Percentiles rank a stretch among this genome's conserved stretches.
Evolutionary conservation across 2,329 filamentous ascomycete species (phyloP).

Genomic region (Chaetomium sp.): DNA sequence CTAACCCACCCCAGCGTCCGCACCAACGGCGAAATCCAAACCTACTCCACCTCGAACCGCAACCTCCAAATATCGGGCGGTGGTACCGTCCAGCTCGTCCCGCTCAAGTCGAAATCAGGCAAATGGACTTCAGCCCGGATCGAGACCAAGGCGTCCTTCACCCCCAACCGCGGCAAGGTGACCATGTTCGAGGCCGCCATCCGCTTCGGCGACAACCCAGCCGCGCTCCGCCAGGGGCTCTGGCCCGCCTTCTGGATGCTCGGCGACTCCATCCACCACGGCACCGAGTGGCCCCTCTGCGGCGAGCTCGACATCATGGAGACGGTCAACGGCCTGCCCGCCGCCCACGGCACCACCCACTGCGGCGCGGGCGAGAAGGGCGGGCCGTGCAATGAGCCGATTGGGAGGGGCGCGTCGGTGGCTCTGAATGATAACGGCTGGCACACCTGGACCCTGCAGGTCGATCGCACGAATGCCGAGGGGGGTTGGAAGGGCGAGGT

Average conservation of each 20-base stretch:
- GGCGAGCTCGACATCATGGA: slow-evolving; percentile 63
- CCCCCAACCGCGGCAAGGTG: slow-evolving; percentile 48
- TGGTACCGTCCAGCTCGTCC: slow-evolving; percentile 55
- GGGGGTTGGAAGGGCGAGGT: slow-evolving; percentile 50
- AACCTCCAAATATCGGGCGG: slow-evolving; percentile 57
- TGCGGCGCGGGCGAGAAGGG: slow-evolving; percentile 47
- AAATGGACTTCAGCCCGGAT: slow-evolving; percentile 59
- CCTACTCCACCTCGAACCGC: slow-evolving; percentile 48
- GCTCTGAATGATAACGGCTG: slow-evolving; percentile 46
- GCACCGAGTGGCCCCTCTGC: slow-evolving; percentile 53
- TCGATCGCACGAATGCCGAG: slow-evolving; percentile 48
- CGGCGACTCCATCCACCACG: slow-evolving; percentile 52
- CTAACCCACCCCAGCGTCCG: slow-evolving; percentile 41
- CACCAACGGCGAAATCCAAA: slow-evolving; percentile 56
- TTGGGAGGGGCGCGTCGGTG: slow-evolving; percentile 44
- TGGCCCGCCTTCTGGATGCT: slow-evolving; percentile 64
- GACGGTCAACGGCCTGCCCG: slow-evolving; percentile 53
- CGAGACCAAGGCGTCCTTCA: slow-evolving; percentile 53
- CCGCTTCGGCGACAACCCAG: slow-evolving; percentile 48
- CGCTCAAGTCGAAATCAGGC: slow-evolving; percentile 43
- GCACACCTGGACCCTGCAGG: slow-evolving; percentile 54
- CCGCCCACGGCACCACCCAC: slow-evolving; percentile 55
- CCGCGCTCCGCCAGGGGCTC: slow-evolving; percentile 51
- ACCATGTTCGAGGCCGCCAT: slow-evolving; percentile 52
- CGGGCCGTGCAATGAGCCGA: slow-evolving; percentile 55